Base-by-base conservation (phyloP, 129 eudicot species). In the Artemisia annua region DNA sequence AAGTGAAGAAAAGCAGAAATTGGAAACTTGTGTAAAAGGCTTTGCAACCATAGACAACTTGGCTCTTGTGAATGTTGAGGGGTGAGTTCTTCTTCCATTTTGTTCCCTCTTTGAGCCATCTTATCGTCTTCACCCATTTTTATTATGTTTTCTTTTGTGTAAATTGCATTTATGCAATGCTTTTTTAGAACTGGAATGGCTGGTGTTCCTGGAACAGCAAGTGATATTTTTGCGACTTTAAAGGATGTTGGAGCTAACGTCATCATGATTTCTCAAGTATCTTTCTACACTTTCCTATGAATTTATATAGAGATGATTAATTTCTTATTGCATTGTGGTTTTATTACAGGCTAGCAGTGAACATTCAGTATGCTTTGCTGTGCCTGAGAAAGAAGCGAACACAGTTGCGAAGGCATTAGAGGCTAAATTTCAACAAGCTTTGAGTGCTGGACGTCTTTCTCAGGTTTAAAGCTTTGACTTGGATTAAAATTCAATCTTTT, bases 171-270 rank as follows among this genome's bases (percentile, higher is more conserved):
- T 67, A 48, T 76, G 73, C 62, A 74, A 72, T 75, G 71, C 48
- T 79, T 73, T 72, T n/a, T 60, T 83, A 95, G 99, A 79, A 95
- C 97, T 83, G 99, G 99, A 71, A 95, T 95, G 99, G 96, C 97
- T 65, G 99, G 99, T 81, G 97, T 95, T n/a, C n/a, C n/a, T 66
- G 99, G 99, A 78, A 95, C 99, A 74, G 94, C 99, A 39, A 90
- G 94, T 83, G 93, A 91, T 65, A 95, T 95, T 73, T 95, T 95
- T 83, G 81, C 80, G 68, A 89, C 88, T 54, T 97, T 95, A 72
- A 95, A 95, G 75, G 96, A 88, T 51, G 99, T 95, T 48, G 99
- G 96, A 48, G 99, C 99, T 71, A 95, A 95, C 76, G 99, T 88
- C 32, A 82, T 95, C 64, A 95, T 95, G 99, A 95, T 90, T 72